These are phyloP conservation scores for Serendipita vermifera DNA, from an alignment of 768 basidiomycete genomes.

Conservation along the genomic window DNA sequence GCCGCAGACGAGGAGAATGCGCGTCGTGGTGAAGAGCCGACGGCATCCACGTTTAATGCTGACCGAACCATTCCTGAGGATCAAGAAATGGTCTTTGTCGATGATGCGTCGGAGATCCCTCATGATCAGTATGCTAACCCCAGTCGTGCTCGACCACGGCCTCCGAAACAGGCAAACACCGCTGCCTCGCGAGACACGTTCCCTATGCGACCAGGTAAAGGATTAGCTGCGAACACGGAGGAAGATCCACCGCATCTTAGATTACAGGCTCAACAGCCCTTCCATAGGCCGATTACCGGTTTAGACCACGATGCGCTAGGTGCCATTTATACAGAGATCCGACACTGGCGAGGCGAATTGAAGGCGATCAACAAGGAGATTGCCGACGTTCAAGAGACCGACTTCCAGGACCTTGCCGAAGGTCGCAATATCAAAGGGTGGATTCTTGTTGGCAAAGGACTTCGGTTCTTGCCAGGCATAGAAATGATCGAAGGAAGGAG, in stretches of 20 bases:
- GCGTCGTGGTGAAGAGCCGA: not conserved
- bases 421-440: constrained; percentile 58
- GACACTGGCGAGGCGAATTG: constrained; percentile 51
- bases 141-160: constrained; percentile 10
- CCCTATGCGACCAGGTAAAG: constrained; percentile 11
- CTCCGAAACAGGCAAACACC: not conserved
- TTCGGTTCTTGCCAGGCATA: constrained; percentile 47
- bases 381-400: constrained; percentile 47
- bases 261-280: constrained; percentile 52
- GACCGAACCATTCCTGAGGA: not conserved
- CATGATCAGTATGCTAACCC: not conserved
- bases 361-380: constrained; percentile 67
- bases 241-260: constrained; percentile 47
- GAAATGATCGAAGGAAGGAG: constrained; percentile 65
- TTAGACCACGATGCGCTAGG: constrained; percentile 54
- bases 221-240: constrained; percentile 18
- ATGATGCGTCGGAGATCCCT: constrained; percentile 10
- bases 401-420: constrained; percentile 60
- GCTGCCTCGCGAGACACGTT: constrained; percentile 13
- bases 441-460: constrained; percentile 59
- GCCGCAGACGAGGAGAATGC: not conserved
- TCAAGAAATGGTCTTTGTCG: constrained; percentile 2
- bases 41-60: not conserved
- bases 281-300: constrained; percentile 62
- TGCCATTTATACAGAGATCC: constrained; percentile 54